phyloP scores from a whole-genome alignment of 768 basidiomycete species.

The Leccinum fibrillosum region DNA sequence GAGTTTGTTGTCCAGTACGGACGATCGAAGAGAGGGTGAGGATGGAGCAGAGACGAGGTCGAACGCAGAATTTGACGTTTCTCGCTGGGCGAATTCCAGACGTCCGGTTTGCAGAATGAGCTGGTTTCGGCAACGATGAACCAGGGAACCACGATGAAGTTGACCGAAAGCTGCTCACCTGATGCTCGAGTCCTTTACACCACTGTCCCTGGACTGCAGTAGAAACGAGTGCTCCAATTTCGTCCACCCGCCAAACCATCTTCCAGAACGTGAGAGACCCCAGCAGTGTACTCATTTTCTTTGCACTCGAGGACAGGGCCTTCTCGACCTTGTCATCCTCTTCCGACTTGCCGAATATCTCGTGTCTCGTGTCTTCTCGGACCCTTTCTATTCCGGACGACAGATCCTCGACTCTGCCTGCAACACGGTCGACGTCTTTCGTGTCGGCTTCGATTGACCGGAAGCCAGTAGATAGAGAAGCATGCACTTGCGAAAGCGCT shows the following conservation, averaged over 20 bases:
- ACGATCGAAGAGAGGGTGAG: slow-evolving; percentile 38
- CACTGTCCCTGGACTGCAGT: slow-evolving; percentile 32
- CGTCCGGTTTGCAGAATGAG: slow-evolving; percentile 64
- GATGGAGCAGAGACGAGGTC: slow-evolving; percentile 36
- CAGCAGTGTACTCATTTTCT: slow-evolving; percentile 30
- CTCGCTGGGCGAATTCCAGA: slow-evolving; percentile 45
- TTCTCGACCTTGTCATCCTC: slow-evolving; percentile 20
- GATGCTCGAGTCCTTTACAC: slow-evolving; percentile 48
- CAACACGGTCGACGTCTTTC: slow-evolving; percentile 35
- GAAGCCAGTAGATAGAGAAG: slow-evolving; percentile 39
- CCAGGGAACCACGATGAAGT: background rate
- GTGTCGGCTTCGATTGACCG: slow-evolving; percentile 29
- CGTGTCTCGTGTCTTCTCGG: slow-evolving; percentile 33
- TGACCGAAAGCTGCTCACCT: slow-evolving; percentile 32
- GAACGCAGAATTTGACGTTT: slow-evolving; percentile 40
- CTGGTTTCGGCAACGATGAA: slow-evolving; percentile 32
- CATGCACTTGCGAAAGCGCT: slow-evolving; percentile 37
- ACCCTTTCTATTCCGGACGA: slow-evolving; percentile 38
- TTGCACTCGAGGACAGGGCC: slow-evolving; percentile 28
- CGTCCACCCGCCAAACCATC: slow-evolving; percentile 39
- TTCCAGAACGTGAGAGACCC: slow-evolving; percentile 38
- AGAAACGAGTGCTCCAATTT: slow-evolving; percentile 34
- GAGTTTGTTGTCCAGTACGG: slow-evolving; percentile 56
- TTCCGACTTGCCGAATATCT: slow-evolving; percentile 37
- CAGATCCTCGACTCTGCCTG: slow-evolving; percentile 35